Base-by-base conservation (phyloP, 192 early-diverging fungal species). In the Bifiguratus adelaidae region DNA sequence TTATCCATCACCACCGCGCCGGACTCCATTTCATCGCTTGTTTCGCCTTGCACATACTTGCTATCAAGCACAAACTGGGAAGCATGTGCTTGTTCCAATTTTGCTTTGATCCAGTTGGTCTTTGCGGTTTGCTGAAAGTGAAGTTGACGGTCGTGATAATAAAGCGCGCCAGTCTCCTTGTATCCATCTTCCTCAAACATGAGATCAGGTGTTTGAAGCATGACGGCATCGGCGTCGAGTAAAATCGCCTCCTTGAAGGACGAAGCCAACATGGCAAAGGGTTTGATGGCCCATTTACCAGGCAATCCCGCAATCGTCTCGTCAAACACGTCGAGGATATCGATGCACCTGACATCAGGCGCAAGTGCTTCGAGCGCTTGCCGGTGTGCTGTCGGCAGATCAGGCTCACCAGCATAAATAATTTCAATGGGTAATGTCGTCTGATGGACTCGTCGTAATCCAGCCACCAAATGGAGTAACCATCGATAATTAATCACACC, bases 141-240 rank as follows among this genome's bases (percentile, higher is more conserved):
- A 2, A 74, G 59, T 0, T 75, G 80, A n/a, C 81, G 65, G 47
- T 83, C 82, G 20, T 67, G 67, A 49, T 80, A 85, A 51, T 73
- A 83, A 8, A 85, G 44, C 15, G 76, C 56, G 7, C 76, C 71
- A 0, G 73, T 76, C 13, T 57, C 43, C 52, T 53, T 22, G 41
- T 73, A 68, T 19, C 53, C 61, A 11, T 45, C 50, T 51, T 82
- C 63, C 8, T 52, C 30, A 50, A 81, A 78, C 13, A 81, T 29
- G 3, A 50, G 51, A 19, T 56, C 68, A 0, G 84, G 84, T 48
- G 67, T 54, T 44, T 75, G 67, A 27, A 86, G 46, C 37, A 83
- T 80, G 21, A 78, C 55, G 2, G 76, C 82, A 52, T 86, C 83
- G 7, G 84, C 69, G 57, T 86, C 84, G 41, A 85, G 61, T 44